Percentiles rank a stretch among this genome's conserved stretches.
phyloP scores from a whole-genome alignment of 1,139 yeast species.

The Geotrichum histeridarum region DNA sequence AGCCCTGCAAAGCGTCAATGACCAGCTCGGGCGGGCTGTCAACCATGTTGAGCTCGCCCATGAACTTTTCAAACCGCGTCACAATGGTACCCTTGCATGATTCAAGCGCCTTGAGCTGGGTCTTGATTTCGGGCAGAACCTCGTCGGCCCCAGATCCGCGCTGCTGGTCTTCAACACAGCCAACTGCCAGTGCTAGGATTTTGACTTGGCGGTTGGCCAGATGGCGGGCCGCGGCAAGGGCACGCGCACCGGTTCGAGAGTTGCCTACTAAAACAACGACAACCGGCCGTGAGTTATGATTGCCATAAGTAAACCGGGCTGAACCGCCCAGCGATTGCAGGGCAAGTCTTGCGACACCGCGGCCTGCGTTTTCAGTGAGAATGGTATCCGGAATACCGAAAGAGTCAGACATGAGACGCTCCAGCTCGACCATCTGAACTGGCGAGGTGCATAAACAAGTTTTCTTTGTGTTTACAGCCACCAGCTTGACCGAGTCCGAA shows the following conservation, averaged over 20 bases:
- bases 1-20: constrained; percentile 79
- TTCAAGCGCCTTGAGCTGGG: constrained; percentile 53
- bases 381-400: constrained; percentile 49
- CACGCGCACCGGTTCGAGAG: constrained; percentile 68
- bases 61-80: constrained; percentile 38
- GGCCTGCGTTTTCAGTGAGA: constrained; percentile 66
- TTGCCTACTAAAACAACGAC: constrained; percentile 69
- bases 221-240: constrained; percentile 76
- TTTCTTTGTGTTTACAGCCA: constrained; percentile 22
- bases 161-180: constrained; percentile 25
- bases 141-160: constrained; percentile 32
- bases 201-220: constrained; percentile 69
- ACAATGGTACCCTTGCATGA: constrained; percentile 51
- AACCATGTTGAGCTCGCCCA: constrained; percentile 41
- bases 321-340: constrained; percentile 65
- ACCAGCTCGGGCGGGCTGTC: constrained; percentile 76
- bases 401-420: constrained; percentile 50
- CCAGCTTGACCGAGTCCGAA: constrained; percentile 18
- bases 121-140: constrained; percentile 31
- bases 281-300: constrained; percentile 76
- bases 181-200: constrained; percentile 54
- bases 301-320: constrained; percentile 52
- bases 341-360: constrained; percentile 58
- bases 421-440: constrained; percentile 75
- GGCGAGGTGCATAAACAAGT: constrained; percentile 64